A percentile compares a stretch with the other conserved stretches of the same genome.
Evolutionary conservation across 108 stramenopile genomes (phyloP).

Genomic region (Discostella stelligeroides): DNA sequence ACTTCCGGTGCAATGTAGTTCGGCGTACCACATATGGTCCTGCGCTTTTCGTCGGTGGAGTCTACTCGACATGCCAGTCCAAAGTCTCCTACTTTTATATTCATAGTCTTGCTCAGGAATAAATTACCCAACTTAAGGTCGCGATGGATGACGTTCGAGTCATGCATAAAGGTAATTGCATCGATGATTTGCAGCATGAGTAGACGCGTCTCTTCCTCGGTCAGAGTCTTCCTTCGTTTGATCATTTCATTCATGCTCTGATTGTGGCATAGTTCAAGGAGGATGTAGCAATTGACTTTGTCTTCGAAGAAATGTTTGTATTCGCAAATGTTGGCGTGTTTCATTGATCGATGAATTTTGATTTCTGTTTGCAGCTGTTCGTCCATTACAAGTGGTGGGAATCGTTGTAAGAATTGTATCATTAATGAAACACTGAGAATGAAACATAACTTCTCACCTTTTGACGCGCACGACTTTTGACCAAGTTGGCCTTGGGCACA

Average conservation of each 20-base stretch:
- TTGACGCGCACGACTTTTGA: constrained; percentile 85
- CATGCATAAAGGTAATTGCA: constrained; percentile 92
- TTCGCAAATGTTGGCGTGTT: constrained; percentile 90
- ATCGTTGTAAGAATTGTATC: no score
- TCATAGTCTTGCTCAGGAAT: constrained; percentile 85
- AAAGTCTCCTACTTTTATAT: constrained; percentile 94
- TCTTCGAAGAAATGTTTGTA: constrained; percentile 99
- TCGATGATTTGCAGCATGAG: constrained; percentile 87
- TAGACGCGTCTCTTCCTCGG: constrained; percentile 85
- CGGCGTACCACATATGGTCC: constrained; percentile 99
- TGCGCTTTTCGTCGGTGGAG: constrained; percentile 84
- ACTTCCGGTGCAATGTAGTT: constrained; percentile 99
- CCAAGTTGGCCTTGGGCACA: constrained; percentile 91
- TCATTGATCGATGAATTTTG: constrained; percentile 95
- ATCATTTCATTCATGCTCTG: constrained; percentile 96
- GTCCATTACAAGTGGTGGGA: no score
- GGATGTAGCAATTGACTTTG: constrained; percentile 94
- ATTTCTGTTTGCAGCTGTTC: constrained; percentile 98
- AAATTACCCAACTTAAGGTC: constrained; percentile 99
- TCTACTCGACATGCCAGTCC: constrained; percentile 94
- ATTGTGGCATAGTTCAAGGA: constrained; percentile 97
- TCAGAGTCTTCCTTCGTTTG: constrained; percentile 87
- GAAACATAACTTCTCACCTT: constrained; percentile 68
- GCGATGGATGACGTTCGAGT: constrained; percentile 93
- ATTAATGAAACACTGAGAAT: no score